These are phyloP conservation scores for Haberlea rhodopensis DNA, from an alignment of 257 asterid genomes.

Conservation along the genomic window DNA sequence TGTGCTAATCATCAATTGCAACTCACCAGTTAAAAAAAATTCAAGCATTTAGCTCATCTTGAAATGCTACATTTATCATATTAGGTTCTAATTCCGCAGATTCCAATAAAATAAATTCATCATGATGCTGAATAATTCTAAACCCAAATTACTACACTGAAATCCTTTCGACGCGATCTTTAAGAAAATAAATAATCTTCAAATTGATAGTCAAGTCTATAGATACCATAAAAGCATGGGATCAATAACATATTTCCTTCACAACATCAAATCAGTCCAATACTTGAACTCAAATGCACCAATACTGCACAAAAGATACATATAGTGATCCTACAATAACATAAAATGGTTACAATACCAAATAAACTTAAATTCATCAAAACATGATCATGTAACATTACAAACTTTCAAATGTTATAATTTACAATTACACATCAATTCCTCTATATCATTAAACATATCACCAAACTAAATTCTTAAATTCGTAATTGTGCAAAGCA, in stretches of 20 bases:
- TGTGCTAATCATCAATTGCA: not conserved
- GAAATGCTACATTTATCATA: not conserved
- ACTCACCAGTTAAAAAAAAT: not conserved
- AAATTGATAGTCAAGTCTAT: not conserved
- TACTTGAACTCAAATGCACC: not conserved
- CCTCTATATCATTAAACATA: not conserved
- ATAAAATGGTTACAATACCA: not conserved
- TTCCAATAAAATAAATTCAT: not conserved
- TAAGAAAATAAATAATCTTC: not conserved
- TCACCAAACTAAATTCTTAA: not conserved
- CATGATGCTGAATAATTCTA: not conserved
- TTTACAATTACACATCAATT: no score
- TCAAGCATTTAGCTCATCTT: not conserved
- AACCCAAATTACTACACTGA: not conserved
- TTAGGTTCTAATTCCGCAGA: not conserved
- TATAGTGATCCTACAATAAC: not conserved
- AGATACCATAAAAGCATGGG: not conserved
- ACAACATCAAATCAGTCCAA: no score
- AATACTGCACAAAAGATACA: not conserved
- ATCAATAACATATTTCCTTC: not conserved
- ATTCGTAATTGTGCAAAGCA: no score
- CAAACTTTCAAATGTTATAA: not conserved
- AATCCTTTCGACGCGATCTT: no score
- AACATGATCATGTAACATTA: not conserved
- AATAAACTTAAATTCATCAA: not conserved